phyloP scores from a whole-genome alignment of 176 grass and related monocot species.

The Panicum miliaceum region DNA sequence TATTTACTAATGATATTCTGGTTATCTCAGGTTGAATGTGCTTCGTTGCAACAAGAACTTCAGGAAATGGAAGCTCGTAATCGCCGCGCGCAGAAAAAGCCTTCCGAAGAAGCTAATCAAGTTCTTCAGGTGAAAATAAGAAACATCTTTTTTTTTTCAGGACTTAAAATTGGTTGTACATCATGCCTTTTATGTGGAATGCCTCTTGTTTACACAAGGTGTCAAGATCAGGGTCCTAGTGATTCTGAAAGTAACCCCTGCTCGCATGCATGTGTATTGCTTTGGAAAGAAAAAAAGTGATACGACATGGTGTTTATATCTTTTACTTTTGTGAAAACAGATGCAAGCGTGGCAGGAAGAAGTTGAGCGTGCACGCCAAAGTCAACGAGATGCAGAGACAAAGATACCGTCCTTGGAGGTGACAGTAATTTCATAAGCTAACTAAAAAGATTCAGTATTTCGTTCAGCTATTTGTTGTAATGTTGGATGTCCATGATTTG shows the following conservation, averaged over 20 bases:
- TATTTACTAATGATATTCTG: conserved; percentile 40
- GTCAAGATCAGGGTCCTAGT: background rate
- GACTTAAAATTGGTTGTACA: conserved; percentile 21
- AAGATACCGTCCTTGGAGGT: conserved; percentile 91
- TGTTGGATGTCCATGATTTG: conserved; percentile 8
- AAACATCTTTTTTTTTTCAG: conserved; percentile 28
- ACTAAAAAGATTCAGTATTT: conserved; percentile 34
- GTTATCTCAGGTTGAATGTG: conserved; percentile 78
- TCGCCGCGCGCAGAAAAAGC: conserved; percentile 85
- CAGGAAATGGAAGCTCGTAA: conserved; percentile 90
- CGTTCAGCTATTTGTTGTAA: background rate
- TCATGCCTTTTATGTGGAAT: conserved; percentile 17
- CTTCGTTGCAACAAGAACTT: conserved; percentile 87
- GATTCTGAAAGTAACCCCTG: background rate
- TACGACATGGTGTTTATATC: conserved; percentile 14
- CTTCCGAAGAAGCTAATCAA: conserved; percentile 98
- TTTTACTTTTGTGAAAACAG: conserved; percentile 56
- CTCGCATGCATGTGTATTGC: background rate
- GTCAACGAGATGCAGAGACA: conserved; percentile 94
- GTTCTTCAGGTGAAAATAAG: conserved; percentile 71
- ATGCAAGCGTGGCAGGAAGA: conserved; percentile 98
- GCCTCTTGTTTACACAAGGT: background rate
- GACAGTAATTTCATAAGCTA: conserved; percentile 39
- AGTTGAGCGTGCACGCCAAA: conserved; percentile 85
- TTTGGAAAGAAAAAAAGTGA: conserved; percentile 13